Evolutionary conservation across 2,329 filamentous ascomycete genomes (phyloP).

Genomic region (Sporothrix phasma): DNA sequence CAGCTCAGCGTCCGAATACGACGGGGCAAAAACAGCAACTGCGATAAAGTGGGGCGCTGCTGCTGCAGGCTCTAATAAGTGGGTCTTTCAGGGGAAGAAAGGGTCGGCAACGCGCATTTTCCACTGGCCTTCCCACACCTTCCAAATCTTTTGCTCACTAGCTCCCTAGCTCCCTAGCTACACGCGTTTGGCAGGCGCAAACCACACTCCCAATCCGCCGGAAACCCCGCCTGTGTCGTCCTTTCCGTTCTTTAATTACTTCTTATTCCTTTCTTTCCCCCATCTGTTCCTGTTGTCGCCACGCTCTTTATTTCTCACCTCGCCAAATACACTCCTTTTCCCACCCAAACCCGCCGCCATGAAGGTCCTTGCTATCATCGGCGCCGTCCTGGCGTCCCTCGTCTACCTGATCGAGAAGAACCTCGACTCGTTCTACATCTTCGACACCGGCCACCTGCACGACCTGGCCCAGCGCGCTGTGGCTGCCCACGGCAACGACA

Average conservation of each 20-base stretch:
- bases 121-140: not conserved
- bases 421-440: constrained; percentile 62
- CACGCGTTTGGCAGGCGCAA: not conserved
- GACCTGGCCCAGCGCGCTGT: constrained; percentile 58
- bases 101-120: not conserved
- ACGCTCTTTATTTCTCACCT: not conserved
- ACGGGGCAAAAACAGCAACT: not conserved
- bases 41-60: not conserved
- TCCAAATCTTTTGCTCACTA: constrained; percentile 3
- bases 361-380: constrained; percentile 39
- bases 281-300: not conserved
- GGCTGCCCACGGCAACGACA: constrained; percentile 63
- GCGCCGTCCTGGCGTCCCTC: constrained; percentile 44
- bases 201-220: not conserved
- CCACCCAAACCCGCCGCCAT: constrained; percentile 5
- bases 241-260: not conserved
- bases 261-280: not conserved
- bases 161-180: not conserved
- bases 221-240: not conserved
- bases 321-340: not conserved
- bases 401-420: constrained; percentile 49
- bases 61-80: constrained; percentile 4
- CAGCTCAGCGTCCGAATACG: constrained; percentile 4
- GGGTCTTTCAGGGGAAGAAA: not conserved
- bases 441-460: constrained; percentile 58